Evolutionary conservation across 2,329 filamentous ascomycete genomes (phyloP), one percentile per base, ranked within the genome.

Genomic region (Beauveria sp.): DNA sequence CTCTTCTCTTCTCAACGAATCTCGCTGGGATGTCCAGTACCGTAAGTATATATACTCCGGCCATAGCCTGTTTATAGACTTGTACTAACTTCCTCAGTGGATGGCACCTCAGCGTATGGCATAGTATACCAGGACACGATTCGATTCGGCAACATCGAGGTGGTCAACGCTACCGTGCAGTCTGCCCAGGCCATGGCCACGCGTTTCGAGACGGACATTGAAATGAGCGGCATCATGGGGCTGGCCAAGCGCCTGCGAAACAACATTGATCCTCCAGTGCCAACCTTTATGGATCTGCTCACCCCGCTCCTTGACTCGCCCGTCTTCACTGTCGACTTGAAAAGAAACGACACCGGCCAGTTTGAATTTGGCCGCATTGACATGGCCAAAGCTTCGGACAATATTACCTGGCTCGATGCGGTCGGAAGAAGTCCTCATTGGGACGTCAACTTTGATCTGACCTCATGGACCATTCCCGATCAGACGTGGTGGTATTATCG

Each of bases 331-430:
- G 77, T 76, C 61, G 81, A 85, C 66, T 69, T 84, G 62, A 73
- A 73, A 34, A 76, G 75, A 65, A 78, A 80, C 63, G 75, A 75
- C 60, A 75, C 77, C 0, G 80, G 81, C 9, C 72, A 73, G 12
- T 83, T 81, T 68, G 77, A 79, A 64, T 84, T 85, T 64, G 83
- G 82, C 12, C 75, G 72, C 61, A 69, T 83, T 64, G 74, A 83
- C 63, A 63, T 73, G 31, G 69, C 65, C 22, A 67, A 76, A 3
- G 75, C 78, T 65, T 67, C 66, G 0, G 73, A 75, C 10, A 71
- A 75, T 38, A 72, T 83, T n/a, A 68, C 73, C 14, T 83, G 81
- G 73, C 67, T 79, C 6, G 64, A 71, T 28, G 71, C 72, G 12
- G 65, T 69, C 40, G 66, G 71, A 18, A 54, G 67, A 61, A 68